Evolutionary conservation across 495 filamentous ascomycete genomes (phyloP).

Genomic region (Cenococcum geophilum): DNA sequence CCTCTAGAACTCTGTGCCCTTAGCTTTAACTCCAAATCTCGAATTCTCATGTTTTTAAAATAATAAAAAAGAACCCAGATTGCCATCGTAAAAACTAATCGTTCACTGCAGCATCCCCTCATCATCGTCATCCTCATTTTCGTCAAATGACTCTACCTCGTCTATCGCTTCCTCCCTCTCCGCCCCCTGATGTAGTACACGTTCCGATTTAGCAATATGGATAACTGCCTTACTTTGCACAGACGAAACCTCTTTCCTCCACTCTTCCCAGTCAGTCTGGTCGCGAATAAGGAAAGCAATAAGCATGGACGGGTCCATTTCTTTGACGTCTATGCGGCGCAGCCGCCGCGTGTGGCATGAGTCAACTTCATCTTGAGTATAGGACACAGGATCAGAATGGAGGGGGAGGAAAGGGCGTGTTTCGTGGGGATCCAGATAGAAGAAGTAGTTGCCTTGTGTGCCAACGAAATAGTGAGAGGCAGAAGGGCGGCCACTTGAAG

Average conservation of each 20-base stretch:
- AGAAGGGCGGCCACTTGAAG: constrained; percentile 74
- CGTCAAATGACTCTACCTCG: constrained; percentile 82
- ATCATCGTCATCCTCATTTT: constrained; percentile 50
- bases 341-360: constrained; percentile 83
- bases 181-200: constrained; percentile 46
- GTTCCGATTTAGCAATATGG: constrained; percentile 65
- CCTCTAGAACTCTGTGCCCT: too few relatives aligned
- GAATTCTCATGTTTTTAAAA: too few relatives aligned
- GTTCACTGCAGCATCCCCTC: background rate
- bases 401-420: constrained; percentile 64
- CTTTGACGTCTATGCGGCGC: constrained; percentile 72
- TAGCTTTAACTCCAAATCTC: too few relatives aligned
- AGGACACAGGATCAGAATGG: constrained; percentile 45
- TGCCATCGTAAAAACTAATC: background rate
- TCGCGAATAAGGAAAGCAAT: constrained; percentile 88
- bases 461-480: constrained; percentile 96
- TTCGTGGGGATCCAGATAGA: constrained; percentile 91
- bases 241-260: constrained; percentile 62
- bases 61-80: background rate
- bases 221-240: constrained; percentile 78
- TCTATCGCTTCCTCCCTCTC: constrained; percentile 71
- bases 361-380: constrained; percentile 65
- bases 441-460: constrained; percentile 81
- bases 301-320: constrained; percentile 99
- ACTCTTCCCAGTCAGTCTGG: constrained; percentile 76